Base-by-base conservation (phyloP, 257 asterid genomes). In the Paraleonurus japonicus region DNA sequence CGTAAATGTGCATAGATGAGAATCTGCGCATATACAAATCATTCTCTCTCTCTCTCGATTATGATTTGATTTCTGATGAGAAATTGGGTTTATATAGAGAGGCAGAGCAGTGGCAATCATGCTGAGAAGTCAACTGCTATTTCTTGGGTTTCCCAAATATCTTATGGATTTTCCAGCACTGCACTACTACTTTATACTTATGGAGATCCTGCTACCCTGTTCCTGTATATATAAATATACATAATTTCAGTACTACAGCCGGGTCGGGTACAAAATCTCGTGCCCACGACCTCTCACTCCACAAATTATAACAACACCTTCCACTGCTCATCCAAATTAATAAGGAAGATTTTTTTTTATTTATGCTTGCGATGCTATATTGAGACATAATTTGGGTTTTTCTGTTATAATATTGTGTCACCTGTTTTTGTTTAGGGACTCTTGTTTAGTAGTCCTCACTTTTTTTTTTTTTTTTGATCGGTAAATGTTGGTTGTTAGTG, bases 1-100 rank as follows among this genome's bases (percentile, higher is more conserved):
- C 70, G 79, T 75, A n/a, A 74, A 19, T 22, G 76, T 73, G 79
- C 64, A 72, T 22, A 80, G 13, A 60, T 73, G 63, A 39, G 85
- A 80, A 20, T 80, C 85, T 65, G 76, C 82, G 67, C 58, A 78
- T 5, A 81, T 69, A 26, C 79, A 78, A 19, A 78, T 83, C 88
- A 83, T 83, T 51, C 55, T 57, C 27, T 11, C 55, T 51, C 17
- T 64, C 32, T 64, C 10, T 2, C 39, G n/a, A 41, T 41, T 41
- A 12, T 13, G 16, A 41, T 41, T 41, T 13, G 50, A 41, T 66
- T 53, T 65, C 61, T 26, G 62, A 53, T 65, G 33, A 59, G 54
- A 54, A 65, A 53, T 5, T 3, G 39, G 27, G 62, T 68, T 62
- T 73, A 74, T 77, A 76, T 69, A 60, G 3, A 24, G 41, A 15